A percentile compares a stretch with the other conserved stretches of the same genome.
These are phyloP conservation scores for Dictyostelium citrinum DNA, from an alignment of 78 protist genomes.

Conservation along the genomic window DNA sequence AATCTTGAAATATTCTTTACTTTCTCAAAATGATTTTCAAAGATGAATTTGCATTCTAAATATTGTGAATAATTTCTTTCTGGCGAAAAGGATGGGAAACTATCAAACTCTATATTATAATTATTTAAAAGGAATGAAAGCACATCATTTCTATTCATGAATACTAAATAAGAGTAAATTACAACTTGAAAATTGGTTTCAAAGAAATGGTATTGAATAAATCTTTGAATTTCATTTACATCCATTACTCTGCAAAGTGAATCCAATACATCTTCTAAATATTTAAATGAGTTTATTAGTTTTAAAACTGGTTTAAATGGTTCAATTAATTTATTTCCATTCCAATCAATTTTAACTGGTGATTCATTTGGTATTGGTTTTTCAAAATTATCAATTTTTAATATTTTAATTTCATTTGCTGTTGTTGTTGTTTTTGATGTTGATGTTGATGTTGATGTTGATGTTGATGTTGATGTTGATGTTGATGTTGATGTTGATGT, in stretches of 20 bases:
- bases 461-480: background rate
- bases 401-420: background rate
- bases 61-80: background rate
- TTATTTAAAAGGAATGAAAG: background rate
- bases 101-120: background rate
- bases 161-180: background rate
- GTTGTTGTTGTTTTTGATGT: background rate
- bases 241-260: background rate
- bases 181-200: background rate
- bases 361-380: background rate
- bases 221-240: background rate
- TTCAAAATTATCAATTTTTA: background rate
- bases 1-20: background rate
- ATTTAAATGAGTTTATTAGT: background rate
- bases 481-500: background rate
- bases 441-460: background rate
- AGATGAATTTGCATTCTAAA: background rate
- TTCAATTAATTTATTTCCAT: too few species aligned
- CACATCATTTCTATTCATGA: background rate
- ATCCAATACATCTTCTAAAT: background rate
- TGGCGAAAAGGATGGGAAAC: background rate
- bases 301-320: background rate
- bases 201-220: background rate
- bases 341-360: too few species aligned
- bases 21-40: background rate